Percentiles rank a stretch among this genome's conserved stretches.
Evolutionary conservation across 352 stramenopile genomes (phyloP).

Genomic region (Globisporangium recalcitrans): DNA sequence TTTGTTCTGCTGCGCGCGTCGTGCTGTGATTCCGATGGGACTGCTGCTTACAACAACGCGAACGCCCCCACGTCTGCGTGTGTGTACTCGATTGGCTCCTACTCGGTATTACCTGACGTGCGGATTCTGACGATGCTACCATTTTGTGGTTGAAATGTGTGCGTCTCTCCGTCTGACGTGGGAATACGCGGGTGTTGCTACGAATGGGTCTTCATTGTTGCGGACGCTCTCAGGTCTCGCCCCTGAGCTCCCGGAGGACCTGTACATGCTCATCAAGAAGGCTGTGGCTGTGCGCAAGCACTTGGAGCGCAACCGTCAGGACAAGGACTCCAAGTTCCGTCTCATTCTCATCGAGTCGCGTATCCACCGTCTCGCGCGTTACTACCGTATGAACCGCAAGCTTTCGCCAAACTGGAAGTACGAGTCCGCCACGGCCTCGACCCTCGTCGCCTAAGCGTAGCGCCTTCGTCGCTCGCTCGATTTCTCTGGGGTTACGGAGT

Average conservation of each 20-base stretch:
- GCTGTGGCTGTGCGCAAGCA: constrained; percentile 99
- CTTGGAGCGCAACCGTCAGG: constrained; percentile 98
- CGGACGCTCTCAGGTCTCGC: constrained; percentile 80
- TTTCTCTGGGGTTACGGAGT: constrained; percentile 17
- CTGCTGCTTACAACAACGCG: not conserved
- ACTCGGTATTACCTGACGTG: constrained; percentile 85
- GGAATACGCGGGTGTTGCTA: constrained; percentile 69
- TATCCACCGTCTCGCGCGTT: constrained; percentile 97
- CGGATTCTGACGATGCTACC: constrained; percentile 41
- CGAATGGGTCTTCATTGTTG: not conserved
- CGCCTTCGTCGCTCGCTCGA: not conserved
- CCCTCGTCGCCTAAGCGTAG: constrained; percentile 96
- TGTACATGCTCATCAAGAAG: constrained; percentile 99
- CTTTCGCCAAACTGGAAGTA: constrained; percentile 99
- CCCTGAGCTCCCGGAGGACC: constrained; percentile 98
- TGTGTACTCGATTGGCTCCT: constrained; percentile 4
- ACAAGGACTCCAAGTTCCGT: constrained; percentile 99
- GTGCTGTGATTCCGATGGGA: not conserved
- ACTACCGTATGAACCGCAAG: constrained; percentile 99
- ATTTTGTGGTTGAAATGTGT: too few species aligned
- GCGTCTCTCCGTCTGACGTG: constrained; percentile 72
- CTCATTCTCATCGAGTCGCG: constrained; percentile 99
- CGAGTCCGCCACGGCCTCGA: constrained; percentile 97
- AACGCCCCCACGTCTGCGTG: not conserved
- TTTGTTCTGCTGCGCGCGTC: not conserved